phyloP scores from a whole-genome alignment of 1,284 basidiomycete species.

The Puccinia triticina region DNA sequence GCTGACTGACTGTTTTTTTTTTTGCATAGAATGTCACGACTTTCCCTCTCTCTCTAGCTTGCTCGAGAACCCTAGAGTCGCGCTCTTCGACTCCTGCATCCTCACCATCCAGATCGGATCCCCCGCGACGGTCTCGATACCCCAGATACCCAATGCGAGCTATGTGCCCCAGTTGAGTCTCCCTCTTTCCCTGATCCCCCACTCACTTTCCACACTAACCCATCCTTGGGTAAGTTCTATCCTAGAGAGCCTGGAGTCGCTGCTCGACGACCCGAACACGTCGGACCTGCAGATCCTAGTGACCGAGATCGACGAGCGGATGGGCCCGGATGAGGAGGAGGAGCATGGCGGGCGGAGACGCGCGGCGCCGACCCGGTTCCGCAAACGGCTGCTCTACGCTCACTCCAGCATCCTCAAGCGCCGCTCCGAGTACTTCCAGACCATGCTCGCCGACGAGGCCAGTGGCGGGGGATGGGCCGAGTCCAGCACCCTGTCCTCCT shows the following conservation, averaged over 20 bases:
- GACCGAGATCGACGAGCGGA: slow-evolving; percentile 65
- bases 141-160: slow-evolving; percentile 69
- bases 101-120: slow-evolving; percentile 73
- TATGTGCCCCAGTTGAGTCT: slow-evolving; percentile 66
- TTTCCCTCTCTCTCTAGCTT: slow-evolving; percentile 69
- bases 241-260: slow-evolving; percentile 57
- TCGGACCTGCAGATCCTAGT: slow-evolving; percentile 71
- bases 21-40: slow-evolving; percentile 65
- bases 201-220: slow-evolving; percentile 68
- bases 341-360: neutral
- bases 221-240: slow-evolving; percentile 64
- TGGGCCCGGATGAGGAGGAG: neutral
- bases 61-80: slow-evolving; percentile 67
- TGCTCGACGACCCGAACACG: slow-evolving; percentile 59
- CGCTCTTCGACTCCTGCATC: slow-evolving; percentile 69
- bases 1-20: neutral
- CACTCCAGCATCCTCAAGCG: slow-evolving; percentile 75
- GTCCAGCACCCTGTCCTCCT: slow-evolving; percentile 61
- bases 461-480: slow-evolving; percentile 67
- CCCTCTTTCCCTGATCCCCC: neutral
- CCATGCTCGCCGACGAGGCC: slow-evolving; percentile 69
- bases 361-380: slow-evolving; percentile 56
- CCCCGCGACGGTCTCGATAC: slow-evolving; percentile 69
- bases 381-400: slow-evolving; percentile 75
- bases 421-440: slow-evolving; percentile 77